Evolutionary conservation across 1,284 basidiomycete species (phyloP).

Genomic region (Ceratobasidium sp.): DNA sequence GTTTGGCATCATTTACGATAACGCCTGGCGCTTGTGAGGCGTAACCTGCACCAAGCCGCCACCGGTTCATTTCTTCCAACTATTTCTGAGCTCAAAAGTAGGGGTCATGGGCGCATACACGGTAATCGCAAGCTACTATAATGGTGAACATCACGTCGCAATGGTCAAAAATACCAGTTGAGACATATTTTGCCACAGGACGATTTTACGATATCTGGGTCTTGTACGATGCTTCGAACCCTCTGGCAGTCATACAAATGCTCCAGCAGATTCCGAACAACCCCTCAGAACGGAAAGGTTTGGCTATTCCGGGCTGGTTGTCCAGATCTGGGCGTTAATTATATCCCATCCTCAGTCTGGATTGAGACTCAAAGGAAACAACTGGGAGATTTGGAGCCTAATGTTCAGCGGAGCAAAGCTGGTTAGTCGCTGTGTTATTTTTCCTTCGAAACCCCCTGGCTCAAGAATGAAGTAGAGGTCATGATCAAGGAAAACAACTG

Average conservation of each 20-base stretch:
- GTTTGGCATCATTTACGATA: too few species aligned
- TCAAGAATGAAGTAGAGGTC: background rate
- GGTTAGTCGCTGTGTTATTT: background rate
- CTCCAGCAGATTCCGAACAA: background rate
- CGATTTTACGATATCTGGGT: constrained; percentile 1
- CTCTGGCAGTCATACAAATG: background rate
- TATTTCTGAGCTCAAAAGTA: too few species aligned
- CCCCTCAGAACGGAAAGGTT: background rate
- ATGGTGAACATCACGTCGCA: background rate
- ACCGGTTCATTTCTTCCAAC: background rate
- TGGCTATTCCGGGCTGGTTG: background rate
- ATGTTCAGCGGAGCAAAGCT: background rate
- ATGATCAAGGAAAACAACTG: constrained; percentile 9
- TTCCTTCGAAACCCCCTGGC: background rate
- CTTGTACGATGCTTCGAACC: background rate
- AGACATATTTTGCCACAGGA: background rate
- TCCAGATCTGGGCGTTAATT: background rate
- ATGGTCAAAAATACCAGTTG: background rate
- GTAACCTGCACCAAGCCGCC: background rate
- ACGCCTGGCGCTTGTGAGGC: too few species aligned
- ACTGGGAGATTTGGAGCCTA: background rate
- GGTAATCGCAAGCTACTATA: background rate
- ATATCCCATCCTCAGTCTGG: background rate
- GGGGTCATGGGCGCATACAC: background rate
- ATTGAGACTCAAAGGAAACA: background rate